Conservation (phyloP, 768 basidiomycete genomes). For the Pulveroboletus sp. region DNA sequence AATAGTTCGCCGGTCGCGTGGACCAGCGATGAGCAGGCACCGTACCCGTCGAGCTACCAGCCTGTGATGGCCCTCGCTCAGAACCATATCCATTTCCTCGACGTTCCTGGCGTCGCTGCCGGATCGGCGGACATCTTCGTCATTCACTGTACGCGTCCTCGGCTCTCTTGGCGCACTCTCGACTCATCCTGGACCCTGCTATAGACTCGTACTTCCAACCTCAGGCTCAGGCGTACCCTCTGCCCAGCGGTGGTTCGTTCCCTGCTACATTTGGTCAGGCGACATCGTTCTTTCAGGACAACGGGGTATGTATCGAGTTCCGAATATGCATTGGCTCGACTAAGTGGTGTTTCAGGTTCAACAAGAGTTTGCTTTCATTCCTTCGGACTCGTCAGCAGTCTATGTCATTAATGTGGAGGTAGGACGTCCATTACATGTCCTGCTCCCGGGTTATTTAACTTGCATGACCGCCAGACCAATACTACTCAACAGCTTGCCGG, state of each 20-base stretch:
- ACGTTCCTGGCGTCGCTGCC: constrained; percentile 61
- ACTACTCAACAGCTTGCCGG: constrained; percentile 58
- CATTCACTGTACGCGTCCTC: constrained; percentile 69
- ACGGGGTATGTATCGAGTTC: constrained; percentile 39
- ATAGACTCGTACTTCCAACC: constrained; percentile 81
- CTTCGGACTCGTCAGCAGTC: constrained; percentile 66
- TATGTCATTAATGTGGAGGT: constrained; percentile 73
- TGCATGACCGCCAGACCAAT: constrained; percentile 45
- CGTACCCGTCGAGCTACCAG: constrained; percentile 56
- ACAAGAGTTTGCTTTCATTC: constrained; percentile 73
- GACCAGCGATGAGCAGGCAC: constrained; percentile 54
- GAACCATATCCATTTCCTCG: constrained; percentile 83
- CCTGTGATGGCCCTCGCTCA: constrained; percentile 80
- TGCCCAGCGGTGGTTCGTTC: constrained; percentile 46
- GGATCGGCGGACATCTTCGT: constrained; percentile 79
- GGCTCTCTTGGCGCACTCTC: neutral
- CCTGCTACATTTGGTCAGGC: constrained; percentile 67
- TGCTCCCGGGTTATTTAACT: constrained; percentile 3
- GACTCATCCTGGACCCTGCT: neutral
- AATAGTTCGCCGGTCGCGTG: constrained; percentile 57
- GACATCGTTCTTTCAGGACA: constrained; percentile 61
- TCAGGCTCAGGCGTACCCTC: constrained; percentile 52
- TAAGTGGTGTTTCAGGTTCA: constrained; percentile 44
- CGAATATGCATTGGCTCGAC: neutral
- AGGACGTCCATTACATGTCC: neutral